Base-by-base conservation (phyloP, 2,329 filamentous ascomycete genomes). In the Dactylellina drechsleri region DNA sequence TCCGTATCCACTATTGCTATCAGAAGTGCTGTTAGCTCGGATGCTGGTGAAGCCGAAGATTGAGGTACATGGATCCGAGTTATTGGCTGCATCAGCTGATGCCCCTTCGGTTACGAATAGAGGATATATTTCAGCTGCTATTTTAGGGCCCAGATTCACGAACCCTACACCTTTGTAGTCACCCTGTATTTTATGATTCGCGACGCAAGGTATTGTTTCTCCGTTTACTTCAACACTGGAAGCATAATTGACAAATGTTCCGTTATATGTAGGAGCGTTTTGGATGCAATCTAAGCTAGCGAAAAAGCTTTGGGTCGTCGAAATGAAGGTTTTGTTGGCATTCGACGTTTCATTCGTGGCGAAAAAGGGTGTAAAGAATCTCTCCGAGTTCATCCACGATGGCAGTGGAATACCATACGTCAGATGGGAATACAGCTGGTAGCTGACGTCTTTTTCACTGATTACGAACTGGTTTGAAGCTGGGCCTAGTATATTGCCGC, bases 361-460 rank as follows among this genome's bases (percentile, higher is more conserved):
- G 40, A 43, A 43, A n/a, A 43, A 43, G 10, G 40, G 40, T 43
- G n/a, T 43, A n/a, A 43, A 43, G 5, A 43, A 43, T 6, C 40
- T 43, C n/a, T 43, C 40, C 10, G 40, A 43, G n/a, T 43, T 43
- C 40, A 43, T 43, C 40, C 40, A 43, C 12, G 40, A 5, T n/a
- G n/a, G 40, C 40, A 43, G 40, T 43, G 40, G n/a, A 43, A 12
- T 43, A 43, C n/a, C n/a, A n/a, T 43, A 43, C n/a, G 40, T 43
- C n/a, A n/a, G 2, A n/a, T 43, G 40, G 1, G 40, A 43, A 43
- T 43, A 43, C 12, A 43, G 2, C n/a, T 43, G 40, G n/a, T 43
- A 43, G 40, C 40, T 43, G 5, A 43, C 40, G 40, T 43, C 40
- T 43, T 43, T 43, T n/a, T 43, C 40, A 2, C 40, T 5, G n/a